phyloP scores from a whole-genome alignment of 148 eudicot genomes.

The Camellia granthamiana region DNA sequence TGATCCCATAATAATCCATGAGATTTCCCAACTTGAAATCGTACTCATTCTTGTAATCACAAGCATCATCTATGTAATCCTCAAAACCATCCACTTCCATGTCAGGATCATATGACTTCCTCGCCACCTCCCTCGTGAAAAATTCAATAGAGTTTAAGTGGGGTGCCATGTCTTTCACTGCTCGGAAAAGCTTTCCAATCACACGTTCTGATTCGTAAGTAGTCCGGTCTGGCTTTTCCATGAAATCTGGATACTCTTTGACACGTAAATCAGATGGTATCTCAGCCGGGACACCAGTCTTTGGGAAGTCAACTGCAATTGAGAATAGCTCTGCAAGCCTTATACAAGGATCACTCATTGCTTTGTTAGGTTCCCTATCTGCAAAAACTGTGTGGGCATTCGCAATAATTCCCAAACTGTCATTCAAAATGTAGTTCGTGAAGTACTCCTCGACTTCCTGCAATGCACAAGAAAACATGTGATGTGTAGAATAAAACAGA shows the following conservation, averaged over 20 bases:
- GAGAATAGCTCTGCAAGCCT: slow-evolving; percentile 53
- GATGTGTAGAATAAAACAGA: not conserved
- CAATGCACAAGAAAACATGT: not conserved
- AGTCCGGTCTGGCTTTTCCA: slow-evolving; percentile 54
- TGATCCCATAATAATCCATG: slow-evolving; percentile 50
- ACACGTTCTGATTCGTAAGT: slow-evolving; percentile 33
- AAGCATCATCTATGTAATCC: slow-evolving; percentile 33
- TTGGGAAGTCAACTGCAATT: slow-evolving; percentile 61
- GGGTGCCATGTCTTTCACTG: slow-evolving; percentile 38
- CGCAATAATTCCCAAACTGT: slow-evolving; percentile 58
- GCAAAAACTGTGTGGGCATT: slow-evolving; percentile 62
- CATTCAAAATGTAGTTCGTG: slow-evolving; percentile 50
- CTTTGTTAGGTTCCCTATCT: slow-evolving; percentile 35
- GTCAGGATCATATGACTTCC: slow-evolving; percentile 35
- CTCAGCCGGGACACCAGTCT: slow-evolving; percentile 62
- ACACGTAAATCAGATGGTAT: slow-evolving; percentile 40
- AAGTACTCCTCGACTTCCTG: slow-evolving; percentile 64
- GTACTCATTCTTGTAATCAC: slow-evolving; percentile 27
- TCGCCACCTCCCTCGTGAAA: slow-evolving; percentile 41
- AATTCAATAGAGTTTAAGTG: slow-evolving; percentile 13
- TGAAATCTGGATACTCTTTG: slow-evolving; percentile 62
- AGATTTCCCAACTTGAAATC: slow-evolving; percentile 43
- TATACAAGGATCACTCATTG: slow-evolving; percentile 44
- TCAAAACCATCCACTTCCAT: slow-evolving; percentile 50
- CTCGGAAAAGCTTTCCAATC: slow-evolving; percentile 50